phyloP scores from a whole-genome alignment of 2,329 filamentous ascomycete species.

The Claviceps pusilla region DNA sequence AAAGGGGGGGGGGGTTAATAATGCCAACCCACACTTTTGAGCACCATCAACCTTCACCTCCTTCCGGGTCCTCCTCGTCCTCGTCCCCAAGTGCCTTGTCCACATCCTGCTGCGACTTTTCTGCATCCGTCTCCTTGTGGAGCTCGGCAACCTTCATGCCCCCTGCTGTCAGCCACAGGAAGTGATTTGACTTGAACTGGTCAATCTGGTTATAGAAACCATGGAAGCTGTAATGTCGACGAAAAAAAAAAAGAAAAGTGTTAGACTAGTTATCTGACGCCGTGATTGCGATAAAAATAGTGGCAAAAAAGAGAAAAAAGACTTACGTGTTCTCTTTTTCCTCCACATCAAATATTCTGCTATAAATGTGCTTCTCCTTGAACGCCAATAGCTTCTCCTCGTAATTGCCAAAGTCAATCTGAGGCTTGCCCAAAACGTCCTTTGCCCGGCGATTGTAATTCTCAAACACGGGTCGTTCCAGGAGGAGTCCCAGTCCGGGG shows the following conservation, averaged over 20 bases:
- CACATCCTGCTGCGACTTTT: slow-evolving; percentile 27
- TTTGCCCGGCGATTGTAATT: slow-evolving; percentile 66
- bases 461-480: slow-evolving; percentile 85
- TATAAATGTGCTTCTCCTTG: slow-evolving; percentile 84
- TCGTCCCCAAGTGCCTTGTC: slow-evolving; percentile 37
- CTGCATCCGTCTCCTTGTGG: slow-evolving; percentile 12
- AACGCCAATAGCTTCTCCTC: slow-evolving; percentile 71
- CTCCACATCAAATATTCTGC: slow-evolving; percentile 79
- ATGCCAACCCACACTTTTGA: too few relatives aligned
- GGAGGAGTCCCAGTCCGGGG: slow-evolving; percentile 69
- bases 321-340: slow-evolving; percentile 75
- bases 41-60: slow-evolving; percentile 23
- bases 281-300: neutral
- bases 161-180: slow-evolving; percentile 58
- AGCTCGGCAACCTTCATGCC: slow-evolving; percentile 47
- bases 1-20: too few relatives aligned
- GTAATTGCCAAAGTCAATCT: slow-evolving; percentile 65
- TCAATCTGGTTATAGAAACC: slow-evolving; percentile 69
- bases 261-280: neutral
- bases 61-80: slow-evolving; percentile 34
- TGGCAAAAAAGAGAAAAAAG: neutral
- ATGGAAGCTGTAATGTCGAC: slow-evolving; percentile 41
- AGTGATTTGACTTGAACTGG: slow-evolving; percentile 55
- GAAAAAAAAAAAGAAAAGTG: slow-evolving; percentile 2
- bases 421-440: slow-evolving; percentile 45